A percentile compares a stretch with the other conserved stretches of the same genome.
Conservation (phyloP, 345 rosid species). For the Populus alba region DNA sequence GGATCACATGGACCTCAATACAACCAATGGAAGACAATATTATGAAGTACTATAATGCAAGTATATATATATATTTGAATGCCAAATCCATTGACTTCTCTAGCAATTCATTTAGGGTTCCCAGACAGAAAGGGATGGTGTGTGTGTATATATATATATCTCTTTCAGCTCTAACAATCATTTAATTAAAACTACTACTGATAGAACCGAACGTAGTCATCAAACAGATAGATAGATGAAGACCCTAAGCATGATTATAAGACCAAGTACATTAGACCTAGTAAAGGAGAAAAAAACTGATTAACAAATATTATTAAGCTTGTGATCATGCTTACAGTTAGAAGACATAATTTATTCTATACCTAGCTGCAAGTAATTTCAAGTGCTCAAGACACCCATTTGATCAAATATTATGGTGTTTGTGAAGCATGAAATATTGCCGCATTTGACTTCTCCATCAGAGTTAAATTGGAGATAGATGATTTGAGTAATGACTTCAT, state of each 20-base stretch:
- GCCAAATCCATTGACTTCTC: not conserved
- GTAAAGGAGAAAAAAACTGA: not conserved
- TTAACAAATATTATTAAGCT: not conserved
- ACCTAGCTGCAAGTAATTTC: not conserved
- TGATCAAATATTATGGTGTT: not conserved
- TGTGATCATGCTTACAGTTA: not conserved
- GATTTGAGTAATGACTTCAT: no score
- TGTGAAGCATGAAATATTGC: not conserved
- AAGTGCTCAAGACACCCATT: not conserved
- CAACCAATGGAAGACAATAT: no score
- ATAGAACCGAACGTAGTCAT: not conserved
- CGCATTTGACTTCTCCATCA: no score
- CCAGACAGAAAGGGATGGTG: not conserved
- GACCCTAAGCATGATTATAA: not conserved
- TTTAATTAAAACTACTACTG: not conserved
- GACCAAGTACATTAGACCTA: not conserved
- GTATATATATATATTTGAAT: not conserved
- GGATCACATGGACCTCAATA: not conserved
- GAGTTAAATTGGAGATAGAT: no score
- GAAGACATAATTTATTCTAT: not conserved
- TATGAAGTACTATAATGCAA: no score
- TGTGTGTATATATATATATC: no score
- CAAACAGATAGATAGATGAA: not conserved
- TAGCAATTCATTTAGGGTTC: not conserved
- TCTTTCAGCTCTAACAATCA: not conserved